Conservation (phyloP, 2,329 filamentous ascomycete genomes). For the Cladosporium sp. region DNA sequence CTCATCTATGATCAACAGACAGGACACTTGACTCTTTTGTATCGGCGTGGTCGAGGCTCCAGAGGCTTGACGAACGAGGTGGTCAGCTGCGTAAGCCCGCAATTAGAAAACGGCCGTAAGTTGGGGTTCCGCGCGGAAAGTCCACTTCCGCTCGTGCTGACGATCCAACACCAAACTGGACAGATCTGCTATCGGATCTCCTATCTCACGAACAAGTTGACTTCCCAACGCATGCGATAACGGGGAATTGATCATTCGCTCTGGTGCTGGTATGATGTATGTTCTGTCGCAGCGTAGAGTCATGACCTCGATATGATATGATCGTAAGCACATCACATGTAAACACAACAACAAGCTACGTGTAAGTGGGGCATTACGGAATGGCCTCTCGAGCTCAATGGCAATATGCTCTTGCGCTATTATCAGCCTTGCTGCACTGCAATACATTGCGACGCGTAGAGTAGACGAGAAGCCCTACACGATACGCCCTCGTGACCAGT, state of each 20-base stretch:
- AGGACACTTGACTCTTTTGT: not conserved
- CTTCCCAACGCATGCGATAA: constrained; percentile 1
- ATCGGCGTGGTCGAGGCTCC: not conserved
- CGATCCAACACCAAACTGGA: not conserved
- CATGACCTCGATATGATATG: not conserved
- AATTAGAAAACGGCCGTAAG: not conserved
- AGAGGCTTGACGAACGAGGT: not conserved
- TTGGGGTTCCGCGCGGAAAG: constrained; percentile 2
- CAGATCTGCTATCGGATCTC: constrained; percentile 3
- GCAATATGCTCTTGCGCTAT: not conserved
- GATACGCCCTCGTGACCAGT: not conserved
- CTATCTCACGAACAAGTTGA: not conserved
- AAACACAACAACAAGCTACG: not conserved
- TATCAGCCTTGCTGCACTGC: constrained; percentile 2
- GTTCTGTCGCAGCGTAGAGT: not conserved
- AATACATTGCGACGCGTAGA: not conserved
- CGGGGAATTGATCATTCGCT: not conserved
- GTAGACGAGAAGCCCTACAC: not conserved
- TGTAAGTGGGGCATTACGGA: not conserved
- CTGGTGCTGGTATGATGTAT: not conserved
- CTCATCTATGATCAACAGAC: not conserved
- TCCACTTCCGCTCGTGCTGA: not conserved
- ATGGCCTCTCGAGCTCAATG: not conserved
- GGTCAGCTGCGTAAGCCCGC: constrained; percentile 4
- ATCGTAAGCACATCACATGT: not conserved